Base-by-base conservation (phyloP, 2,329 filamentous ascomycete genomes). In the Calonectria montana region DNA sequence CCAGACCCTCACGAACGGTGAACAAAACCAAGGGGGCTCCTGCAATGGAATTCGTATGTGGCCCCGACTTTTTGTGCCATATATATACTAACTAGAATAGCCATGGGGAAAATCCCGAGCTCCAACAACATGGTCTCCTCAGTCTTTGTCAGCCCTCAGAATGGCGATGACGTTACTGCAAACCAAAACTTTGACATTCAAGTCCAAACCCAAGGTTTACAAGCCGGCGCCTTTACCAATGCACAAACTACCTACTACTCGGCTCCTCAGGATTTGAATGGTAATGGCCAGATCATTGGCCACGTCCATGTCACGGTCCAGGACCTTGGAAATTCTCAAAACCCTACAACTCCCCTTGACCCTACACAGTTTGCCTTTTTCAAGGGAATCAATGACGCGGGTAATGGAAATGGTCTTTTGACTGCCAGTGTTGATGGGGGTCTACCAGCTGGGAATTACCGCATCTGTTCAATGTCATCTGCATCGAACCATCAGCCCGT, bases 401-500 rank as follows among this genome's bases (percentile, higher is more conserved):
- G 90, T 39, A 87, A 92, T 76, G 87, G 87, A 37, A 77, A 88
- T 2, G 90, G 90, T 63, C 83, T 86, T 6, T 84, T 93, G 13
- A 81, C 84, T 15, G 88, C 90, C 45, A 82, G 80, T 2, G 91
- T 93, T 27, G 82, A 84, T 1, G 89, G 87, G 69, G 91, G 91
- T 77, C 88, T 93, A 3, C 89, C 90, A 3, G 84, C 86, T 3
- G 91, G 91, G 41, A 90, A 89, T 84, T 93, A 92, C 84, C 90
- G 91, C 76, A 83, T 91, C 73, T 93, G 91, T 86, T 90, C 88
- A 77, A 91, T 93, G 88, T 86, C 87, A 31, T 83, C 87, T 72
- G 83, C 91, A n/a, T 84, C 89, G 76, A 93, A 93, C 85, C 91
- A 93, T 79, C 90, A 92, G 83, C 90, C 90, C 69, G 89, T 92